Base-by-base conservation (phyloP, 805 yeast genomes). In the Teunomyces stri region DNA sequence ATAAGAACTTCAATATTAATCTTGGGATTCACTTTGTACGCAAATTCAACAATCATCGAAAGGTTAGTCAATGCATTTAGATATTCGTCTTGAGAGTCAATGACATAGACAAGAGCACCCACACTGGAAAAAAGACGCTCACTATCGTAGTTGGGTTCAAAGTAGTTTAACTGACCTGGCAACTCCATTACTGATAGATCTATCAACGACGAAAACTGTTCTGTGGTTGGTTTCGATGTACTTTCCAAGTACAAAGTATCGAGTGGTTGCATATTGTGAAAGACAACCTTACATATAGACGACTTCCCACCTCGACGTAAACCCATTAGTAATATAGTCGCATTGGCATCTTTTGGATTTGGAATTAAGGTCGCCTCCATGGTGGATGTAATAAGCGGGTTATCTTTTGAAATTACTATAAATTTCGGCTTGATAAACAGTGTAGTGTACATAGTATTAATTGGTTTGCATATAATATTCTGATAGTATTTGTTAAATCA, bases 81-180 rank as follows among this genome's bases (percentile, higher is more conserved):
- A 66, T 94, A 94, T 64, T 94, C 99, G 69, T 92, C 98, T 64
- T 90, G 97, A 9, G 91, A 81, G 66, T 94, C 99, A 51, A 94
- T 90, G 35, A 94, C 97, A 61, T 94, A 94, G 2, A 94, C 94
- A 25, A 94, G 74, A 0, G 97, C 94, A 15, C 96, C 96, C 11
- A 90, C 89, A 38, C 85, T 82, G 37, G 84, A 75, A 59, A 92
- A 91, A 22, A 91, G 67, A 51, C 84, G 74, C 51, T 84, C 90
- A 20, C 87, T 81, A 58, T 89, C 96, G 56, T 85, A 84, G 29
- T 83, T 78, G 2, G 95, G 94, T 56, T 90, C 96, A 62, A 89
- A 88, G 58, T 89, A 81, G 63, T 90, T 89, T 51, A 91, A 67
- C 65, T 92, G 97, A 2, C 97, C 98, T 0, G 99, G 99, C 13